phyloP scores from a whole-genome alignment of 2,329 filamentous ascomycete genomes.

The Colletotrichum lupini region DNA sequence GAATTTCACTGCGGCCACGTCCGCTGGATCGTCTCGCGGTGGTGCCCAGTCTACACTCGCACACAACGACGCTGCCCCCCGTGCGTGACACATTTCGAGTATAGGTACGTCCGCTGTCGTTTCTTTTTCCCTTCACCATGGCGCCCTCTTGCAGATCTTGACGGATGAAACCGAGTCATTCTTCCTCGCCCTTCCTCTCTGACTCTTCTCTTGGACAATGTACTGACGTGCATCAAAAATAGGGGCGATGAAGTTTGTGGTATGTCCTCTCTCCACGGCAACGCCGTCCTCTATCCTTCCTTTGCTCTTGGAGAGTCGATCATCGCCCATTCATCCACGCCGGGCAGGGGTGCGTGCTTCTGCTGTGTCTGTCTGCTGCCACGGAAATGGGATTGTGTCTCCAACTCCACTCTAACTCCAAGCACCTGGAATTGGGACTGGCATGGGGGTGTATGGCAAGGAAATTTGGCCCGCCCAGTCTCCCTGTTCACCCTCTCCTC shows the following conservation, averaged over 20 bases:
- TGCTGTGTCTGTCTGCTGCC: constrained; percentile 1
- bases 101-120: constrained; percentile 46
- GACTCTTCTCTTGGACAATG: neutral
- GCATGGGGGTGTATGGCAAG: constrained; percentile 15
- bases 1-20: constrained; percentile 64
- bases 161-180: neutral
- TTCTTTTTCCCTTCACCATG: neutral
- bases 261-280: constrained; percentile 44
- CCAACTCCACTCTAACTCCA: constrained; percentile 14
- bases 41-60: constrained; percentile 58
- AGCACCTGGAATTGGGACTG: constrained; percentile 25
- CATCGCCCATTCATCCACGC: neutral
- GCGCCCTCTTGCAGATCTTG: neutral
- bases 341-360: neutral
- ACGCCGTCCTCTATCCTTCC: neutral
- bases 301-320: neutral
- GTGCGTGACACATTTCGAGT: constrained; percentile 57
- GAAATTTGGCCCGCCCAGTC: neutral
- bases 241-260: constrained; percentile 59
- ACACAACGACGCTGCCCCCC: constrained; percentile 56
- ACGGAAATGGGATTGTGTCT: neutral
- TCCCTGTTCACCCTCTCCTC: neutral
- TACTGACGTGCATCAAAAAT: constrained; percentile 24
- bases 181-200: neutral
- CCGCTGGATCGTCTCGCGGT: constrained; percentile 57